Conservation (phyloP, 2,329 filamentous ascomycete species). For the Pseudonectria buxi region DNA sequence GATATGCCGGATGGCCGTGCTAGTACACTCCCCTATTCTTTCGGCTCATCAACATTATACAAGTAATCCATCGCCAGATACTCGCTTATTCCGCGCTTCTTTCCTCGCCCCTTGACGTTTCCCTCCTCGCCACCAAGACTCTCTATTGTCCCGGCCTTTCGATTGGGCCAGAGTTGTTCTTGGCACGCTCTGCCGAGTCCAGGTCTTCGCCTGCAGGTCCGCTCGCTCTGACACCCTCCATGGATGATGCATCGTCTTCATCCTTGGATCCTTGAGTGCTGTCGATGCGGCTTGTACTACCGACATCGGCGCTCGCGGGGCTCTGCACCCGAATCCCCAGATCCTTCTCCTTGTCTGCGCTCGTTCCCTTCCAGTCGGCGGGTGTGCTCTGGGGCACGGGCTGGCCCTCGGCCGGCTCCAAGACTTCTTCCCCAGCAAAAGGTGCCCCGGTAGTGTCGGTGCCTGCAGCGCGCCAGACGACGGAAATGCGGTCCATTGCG, state of each 20-base stretch:
- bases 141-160: background rate
- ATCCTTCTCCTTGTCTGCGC: slow-evolving; percentile 48
- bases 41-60: too few species aligned
- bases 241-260: slow-evolving; percentile 13
- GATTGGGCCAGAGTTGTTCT: too few species aligned
- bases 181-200: slow-evolving; percentile 2
- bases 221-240: slow-evolving; percentile 30
- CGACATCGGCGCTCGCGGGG: slow-evolving; percentile 59
- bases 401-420: slow-evolving; percentile 59
- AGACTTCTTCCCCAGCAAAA: slow-evolving; percentile 31
- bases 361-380: slow-evolving; percentile 67
- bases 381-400: slow-evolving; percentile 62
- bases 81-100: too few species aligned
- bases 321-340: slow-evolving; percentile 62
- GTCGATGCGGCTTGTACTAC: slow-evolving; percentile 64
- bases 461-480: slow-evolving; percentile 65
- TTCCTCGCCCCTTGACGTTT: too few species aligned
- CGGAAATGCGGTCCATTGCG: slow-evolving; percentile 73
- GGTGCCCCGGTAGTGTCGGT: slow-evolving; percentile 11
- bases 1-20: too few species aligned
- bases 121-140: background rate
- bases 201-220: slow-evolving; percentile 31
- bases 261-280: slow-evolving; percentile 23
- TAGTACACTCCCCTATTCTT: too few species aligned
- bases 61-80: too few species aligned